Evolutionary conservation across 441 rosid genomes (phyloP).

Genomic region (Gossypium lobatum): DNA sequence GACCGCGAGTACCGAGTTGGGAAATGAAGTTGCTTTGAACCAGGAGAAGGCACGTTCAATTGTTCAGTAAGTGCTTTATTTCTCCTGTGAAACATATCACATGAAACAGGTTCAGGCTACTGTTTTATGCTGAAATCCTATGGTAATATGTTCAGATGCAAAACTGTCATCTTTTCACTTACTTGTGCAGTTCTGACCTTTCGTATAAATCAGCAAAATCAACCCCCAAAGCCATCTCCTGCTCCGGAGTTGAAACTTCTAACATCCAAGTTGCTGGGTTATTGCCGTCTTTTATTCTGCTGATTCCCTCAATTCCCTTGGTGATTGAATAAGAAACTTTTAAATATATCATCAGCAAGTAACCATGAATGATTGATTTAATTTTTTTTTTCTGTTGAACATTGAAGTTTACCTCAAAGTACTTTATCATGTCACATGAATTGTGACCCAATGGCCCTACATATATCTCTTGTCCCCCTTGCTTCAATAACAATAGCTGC

Average conservation of each 20-base stretch:
- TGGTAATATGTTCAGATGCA: background rate
- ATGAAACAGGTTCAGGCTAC: background rate
- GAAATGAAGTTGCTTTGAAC: conserved; percentile 32
- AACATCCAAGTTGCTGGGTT: conserved; percentile 52
- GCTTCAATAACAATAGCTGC: conserved; percentile 49
- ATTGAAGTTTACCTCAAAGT: conserved; percentile 36
- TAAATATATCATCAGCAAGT: background rate
- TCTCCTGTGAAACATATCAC: conserved; percentile 22
- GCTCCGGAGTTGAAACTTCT: conserved; percentile 29
- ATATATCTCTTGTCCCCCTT: conserved; percentile 45
- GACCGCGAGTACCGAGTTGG: conserved; percentile 37
- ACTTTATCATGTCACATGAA: conserved; percentile 32
- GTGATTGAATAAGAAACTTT: background rate
- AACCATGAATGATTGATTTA: background rate
- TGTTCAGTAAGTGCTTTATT: conserved; percentile 30
- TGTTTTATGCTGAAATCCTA: too few relatives aligned
- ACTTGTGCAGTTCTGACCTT: conserved; percentile 31
- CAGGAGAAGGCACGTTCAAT: conserved; percentile 29
- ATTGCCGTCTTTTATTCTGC: conserved; percentile 29
- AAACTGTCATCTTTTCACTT: background rate
- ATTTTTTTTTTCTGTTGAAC: background rate
- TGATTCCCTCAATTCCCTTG: conserved; percentile 35
- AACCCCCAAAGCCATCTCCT: conserved; percentile 26
- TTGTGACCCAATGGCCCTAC: conserved; percentile 38
- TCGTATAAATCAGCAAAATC: conserved; percentile 38